Percentiles rank a stretch among this genome's conserved stretches.
phyloP scores from a whole-genome alignment of 78 protist species.

The Capsaspora owczarzaki region DNA sequence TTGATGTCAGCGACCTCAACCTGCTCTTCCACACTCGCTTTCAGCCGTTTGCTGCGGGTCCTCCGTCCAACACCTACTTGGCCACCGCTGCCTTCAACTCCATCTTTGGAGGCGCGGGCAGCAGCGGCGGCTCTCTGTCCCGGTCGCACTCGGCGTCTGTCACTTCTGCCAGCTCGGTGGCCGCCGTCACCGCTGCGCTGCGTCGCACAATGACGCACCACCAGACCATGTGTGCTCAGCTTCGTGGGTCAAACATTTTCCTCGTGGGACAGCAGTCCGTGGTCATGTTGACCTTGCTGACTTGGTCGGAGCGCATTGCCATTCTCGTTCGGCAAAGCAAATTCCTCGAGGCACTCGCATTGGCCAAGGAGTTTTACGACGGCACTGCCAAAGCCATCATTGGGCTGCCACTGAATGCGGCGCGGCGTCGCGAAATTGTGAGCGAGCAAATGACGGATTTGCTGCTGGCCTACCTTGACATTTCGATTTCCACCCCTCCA shows the following conservation, averaged over 20 bases:
- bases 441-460: conserved; percentile 37
- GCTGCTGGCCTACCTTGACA: conserved; percentile 3
- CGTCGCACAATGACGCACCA: not conserved
- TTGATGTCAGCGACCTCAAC: no score
- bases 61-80: no score
- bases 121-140: no score
- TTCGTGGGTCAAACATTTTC: not conserved
- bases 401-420: conserved; percentile 30
- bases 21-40: no score
- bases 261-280: not conserved
- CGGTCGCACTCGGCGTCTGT: no score
- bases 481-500: no score
- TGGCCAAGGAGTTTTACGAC: conserved; percentile 41
- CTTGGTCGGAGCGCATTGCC: conserved; percentile 43
- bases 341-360: conserved; percentile 44
- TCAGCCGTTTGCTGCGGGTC: no score
- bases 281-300: not conserved
- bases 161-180: not conserved
- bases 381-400: conserved; percentile 44
- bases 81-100: no score
- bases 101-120: no score
- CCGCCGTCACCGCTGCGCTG: not conserved
- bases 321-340: conserved; percentile 2
- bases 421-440: conserved; percentile 10
- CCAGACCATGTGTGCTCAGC: not conserved